phyloP scores from a whole-genome alignment of 805 yeast genomes.

The Cyberlindnera mrakii region DNA sequence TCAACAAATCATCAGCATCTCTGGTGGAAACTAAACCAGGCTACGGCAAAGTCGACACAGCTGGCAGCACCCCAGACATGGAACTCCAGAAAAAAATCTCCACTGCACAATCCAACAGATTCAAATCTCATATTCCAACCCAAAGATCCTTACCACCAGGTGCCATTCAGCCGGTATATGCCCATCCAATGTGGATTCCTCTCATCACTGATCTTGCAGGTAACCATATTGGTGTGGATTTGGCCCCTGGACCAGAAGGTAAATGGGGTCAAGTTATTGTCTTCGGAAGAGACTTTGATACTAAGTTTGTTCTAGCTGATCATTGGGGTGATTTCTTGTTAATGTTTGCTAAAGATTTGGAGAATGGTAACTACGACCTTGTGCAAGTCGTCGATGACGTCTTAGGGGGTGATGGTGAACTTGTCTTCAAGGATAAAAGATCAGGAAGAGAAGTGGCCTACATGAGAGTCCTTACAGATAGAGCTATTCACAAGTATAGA shows the following conservation, averaged over 20 bases:
- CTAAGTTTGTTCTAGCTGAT: slow-evolving; percentile 78
- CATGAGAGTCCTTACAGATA: slow-evolving; percentile 32
- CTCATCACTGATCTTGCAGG: slow-evolving; percentile 83
- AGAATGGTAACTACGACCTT: slow-evolving; percentile 72
- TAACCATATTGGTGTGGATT: slow-evolving; percentile 85
- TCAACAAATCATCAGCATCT: slow-evolving; percentile 13
- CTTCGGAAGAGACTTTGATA: slow-evolving; percentile 92
- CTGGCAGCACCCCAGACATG: slow-evolving; percentile 11
- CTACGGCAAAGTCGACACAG: slow-evolving; percentile 13
- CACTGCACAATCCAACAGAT: slow-evolving; percentile 23
- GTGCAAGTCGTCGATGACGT: slow-evolving; percentile 63
- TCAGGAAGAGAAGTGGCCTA: slow-evolving; percentile 41
- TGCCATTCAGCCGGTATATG: slow-evolving; percentile 66
- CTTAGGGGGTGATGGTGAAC: slow-evolving; percentile 66
- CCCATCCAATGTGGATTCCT: slow-evolving; percentile 93
- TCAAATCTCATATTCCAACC: slow-evolving; percentile 37
- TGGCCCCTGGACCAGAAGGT: slow-evolving; percentile 76
- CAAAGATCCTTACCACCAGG: slow-evolving; percentile 76
- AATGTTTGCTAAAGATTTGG: slow-evolving; percentile 80
- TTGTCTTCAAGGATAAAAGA: slow-evolving; percentile 60
- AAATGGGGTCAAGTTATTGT: slow-evolving; percentile 86
- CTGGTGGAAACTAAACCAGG: slow-evolving; percentile 26
- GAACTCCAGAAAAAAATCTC: slow-evolving; percentile 20
- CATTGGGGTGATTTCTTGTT: slow-evolving; percentile 87
- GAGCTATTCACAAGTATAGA: slow-evolving; percentile 22